These are phyloP conservation scores for Entomortierella parvispora DNA, from an alignment of 192 early-diverging fungal genomes.

Conservation along the genomic window DNA sequence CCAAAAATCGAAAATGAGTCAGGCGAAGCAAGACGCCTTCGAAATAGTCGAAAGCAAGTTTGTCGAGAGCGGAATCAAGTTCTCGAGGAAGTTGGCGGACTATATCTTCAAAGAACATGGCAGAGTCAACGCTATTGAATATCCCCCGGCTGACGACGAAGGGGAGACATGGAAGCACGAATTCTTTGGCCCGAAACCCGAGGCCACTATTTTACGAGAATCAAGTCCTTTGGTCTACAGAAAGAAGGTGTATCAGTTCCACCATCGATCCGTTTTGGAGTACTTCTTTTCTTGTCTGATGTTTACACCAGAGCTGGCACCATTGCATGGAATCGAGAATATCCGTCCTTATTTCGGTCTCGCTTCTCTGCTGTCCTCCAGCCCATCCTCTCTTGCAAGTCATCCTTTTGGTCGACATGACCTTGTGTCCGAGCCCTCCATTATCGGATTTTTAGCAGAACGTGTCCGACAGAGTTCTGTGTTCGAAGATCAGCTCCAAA, in stretches of 20 bases:
- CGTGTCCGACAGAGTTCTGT: not conserved
- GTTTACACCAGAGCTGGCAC: not conserved
- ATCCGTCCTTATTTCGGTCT: no score
- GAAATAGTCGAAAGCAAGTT: not conserved
- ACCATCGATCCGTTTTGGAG: constrained; percentile 6
- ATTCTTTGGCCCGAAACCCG: not conserved
- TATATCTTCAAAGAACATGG: not conserved
- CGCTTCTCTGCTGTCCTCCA: no score
- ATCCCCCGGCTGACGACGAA: not conserved
- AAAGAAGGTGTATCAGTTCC: not conserved
- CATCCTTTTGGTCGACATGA: not conserved
- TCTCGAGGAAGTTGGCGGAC: not conserved
- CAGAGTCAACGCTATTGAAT: not conserved
- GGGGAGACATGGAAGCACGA: not conserved
- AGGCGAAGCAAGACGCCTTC: not conserved
- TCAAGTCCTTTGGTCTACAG: not conserved
- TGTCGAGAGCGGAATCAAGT: not conserved
- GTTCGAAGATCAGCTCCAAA: not conserved
- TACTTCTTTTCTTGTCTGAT: constrained; percentile 2
- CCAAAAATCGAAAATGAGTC: not conserved
- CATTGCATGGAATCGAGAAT: no score
- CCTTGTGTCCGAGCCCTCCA: not conserved
- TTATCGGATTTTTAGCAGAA: not conserved
- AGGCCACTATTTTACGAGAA: not conserved
- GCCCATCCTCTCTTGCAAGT: not conserved